A percentile compares a stretch with the other conserved stretches of the same genome.
These are phyloP conservation scores for Botryotinia narcissicola DNA, from an alignment of 2,329 filamentous ascomycete genomes.

Conservation along the genomic window DNA sequence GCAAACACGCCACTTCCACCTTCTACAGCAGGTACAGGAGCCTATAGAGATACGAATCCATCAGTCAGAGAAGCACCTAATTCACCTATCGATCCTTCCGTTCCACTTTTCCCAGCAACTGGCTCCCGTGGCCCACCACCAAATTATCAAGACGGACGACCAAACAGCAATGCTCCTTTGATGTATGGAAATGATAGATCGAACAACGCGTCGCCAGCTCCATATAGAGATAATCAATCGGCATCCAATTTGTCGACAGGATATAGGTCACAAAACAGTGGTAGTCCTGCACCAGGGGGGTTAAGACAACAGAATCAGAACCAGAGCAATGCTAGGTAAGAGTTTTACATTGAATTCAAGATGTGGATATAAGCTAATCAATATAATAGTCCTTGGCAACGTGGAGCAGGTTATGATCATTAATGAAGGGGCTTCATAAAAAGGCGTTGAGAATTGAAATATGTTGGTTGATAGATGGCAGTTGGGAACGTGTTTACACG, in stretches of 20 bases:
- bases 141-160: constrained; percentile 34
- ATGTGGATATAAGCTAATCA: constrained; percentile 30
- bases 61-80: constrained; percentile 40
- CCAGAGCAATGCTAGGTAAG: constrained; percentile 47
- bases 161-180: constrained; percentile 28
- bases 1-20: constrained; percentile 39
- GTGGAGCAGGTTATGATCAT: constrained; percentile 55
- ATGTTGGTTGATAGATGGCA: constrained; percentile 24
- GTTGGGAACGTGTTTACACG: constrained; percentile 21
- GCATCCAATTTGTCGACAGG: constrained; percentile 37
- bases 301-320: constrained; percentile 42
- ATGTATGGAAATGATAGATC: constrained; percentile 24
- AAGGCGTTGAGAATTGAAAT: constrained; percentile 30
- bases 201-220: constrained; percentile 27
- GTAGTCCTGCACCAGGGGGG: constrained; percentile 40
- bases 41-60: constrained; percentile 17
- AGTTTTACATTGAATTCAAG: not conserved
- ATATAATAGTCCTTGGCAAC: constrained; percentile 51
- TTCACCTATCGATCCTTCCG: constrained; percentile 50
- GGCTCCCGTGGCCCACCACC: constrained; percentile 37
- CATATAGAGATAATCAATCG: constrained; percentile 38
- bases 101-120: constrained; percentile 50
- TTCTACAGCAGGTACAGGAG: constrained; percentile 35
- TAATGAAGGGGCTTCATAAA: constrained; percentile 38
- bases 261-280: constrained; percentile 44